Conservation (phyloP, 257 asterid species). For the Solanum ossicruentum region DNA sequence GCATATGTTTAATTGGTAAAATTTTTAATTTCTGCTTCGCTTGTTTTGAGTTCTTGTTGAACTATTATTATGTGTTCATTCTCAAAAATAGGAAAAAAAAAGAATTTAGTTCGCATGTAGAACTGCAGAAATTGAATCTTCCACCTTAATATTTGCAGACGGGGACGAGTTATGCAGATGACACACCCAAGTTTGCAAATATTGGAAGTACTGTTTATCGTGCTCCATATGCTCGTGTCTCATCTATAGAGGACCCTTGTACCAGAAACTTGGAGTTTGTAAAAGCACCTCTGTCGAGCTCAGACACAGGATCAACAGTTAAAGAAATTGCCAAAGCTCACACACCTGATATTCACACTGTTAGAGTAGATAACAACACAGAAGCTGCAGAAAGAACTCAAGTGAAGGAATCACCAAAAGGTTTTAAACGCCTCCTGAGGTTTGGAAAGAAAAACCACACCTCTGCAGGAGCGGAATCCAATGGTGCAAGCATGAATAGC, state of each 20-base stretch:
- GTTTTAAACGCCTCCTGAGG: constrained; percentile 64
- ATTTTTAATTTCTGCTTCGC: neutral
- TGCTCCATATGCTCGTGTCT: constrained; percentile 56
- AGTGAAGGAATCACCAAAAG: constrained; percentile 67
- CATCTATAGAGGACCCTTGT: constrained; percentile 62
- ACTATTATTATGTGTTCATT: neutral
- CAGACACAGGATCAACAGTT: constrained; percentile 20
- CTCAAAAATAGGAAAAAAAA: neutral
- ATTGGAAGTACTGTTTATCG: constrained; percentile 21
- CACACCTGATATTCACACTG: constrained; percentile 27
- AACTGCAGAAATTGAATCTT: neutral
- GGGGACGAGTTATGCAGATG: constrained; percentile 22
- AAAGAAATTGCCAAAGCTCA: constrained; percentile 32
- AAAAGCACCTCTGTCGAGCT: constrained; percentile 24
- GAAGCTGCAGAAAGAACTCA: constrained; percentile 33
- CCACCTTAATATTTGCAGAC: constrained; percentile 19
- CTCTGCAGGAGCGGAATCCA: constrained; percentile 54
- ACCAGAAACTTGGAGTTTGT: constrained; percentile 32
- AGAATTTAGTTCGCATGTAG: neutral
- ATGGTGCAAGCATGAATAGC: constrained; percentile 30
- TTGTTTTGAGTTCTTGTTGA: neutral
- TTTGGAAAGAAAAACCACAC: constrained; percentile 72
- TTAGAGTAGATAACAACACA: constrained; percentile 26
- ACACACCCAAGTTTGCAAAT: constrained; percentile 16
- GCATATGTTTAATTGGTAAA: neutral